phyloP scores from a whole-genome alignment of 345 rosid species.

The Acer yangbiense region DNA sequence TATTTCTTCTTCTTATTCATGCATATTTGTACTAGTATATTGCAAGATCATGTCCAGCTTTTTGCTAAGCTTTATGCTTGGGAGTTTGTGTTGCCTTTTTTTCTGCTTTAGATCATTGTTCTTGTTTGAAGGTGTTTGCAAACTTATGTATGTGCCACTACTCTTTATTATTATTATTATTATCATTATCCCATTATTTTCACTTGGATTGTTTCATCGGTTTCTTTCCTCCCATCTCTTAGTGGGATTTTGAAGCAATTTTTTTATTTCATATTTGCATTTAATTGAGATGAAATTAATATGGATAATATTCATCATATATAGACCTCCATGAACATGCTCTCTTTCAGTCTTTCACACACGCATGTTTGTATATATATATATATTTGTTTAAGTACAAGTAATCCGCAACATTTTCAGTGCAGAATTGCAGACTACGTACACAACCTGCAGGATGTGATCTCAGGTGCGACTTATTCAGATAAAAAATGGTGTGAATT shows the following conservation, averaged over 20 bases:
- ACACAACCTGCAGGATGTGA: too few species aligned
- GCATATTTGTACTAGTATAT: conserved; percentile 29
- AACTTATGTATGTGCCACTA: conserved; percentile 29
- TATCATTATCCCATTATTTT: conserved; percentile 1
- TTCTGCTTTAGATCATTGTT: conserved; percentile 38
- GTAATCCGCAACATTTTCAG: too few species aligned
- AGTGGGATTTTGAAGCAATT: conserved; percentile 12
- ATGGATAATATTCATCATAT: not conserved
- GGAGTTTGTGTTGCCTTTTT: conserved; percentile 52
- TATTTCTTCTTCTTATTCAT: conserved; percentile 14
- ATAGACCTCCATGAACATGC: not conserved
- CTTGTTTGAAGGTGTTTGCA: conserved; percentile 62
- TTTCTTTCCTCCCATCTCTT: conserved; percentile 26
- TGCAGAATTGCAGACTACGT: too few species aligned
- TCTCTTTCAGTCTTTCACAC: too few species aligned
- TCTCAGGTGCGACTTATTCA: too few species aligned
- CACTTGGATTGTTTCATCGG: conserved; percentile 35
- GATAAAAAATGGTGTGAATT: not conserved
- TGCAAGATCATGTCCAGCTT: conserved; percentile 16
- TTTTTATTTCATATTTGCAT: not conserved
- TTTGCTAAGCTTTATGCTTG: conserved; percentile 38
- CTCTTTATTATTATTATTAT: conserved; percentile 21
- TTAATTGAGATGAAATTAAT: not conserved
- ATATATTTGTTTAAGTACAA: too few species aligned
- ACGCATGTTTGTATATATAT: too few species aligned